Percentiles rank a stretch among this genome's conserved stretches.
phyloP scores from a whole-genome alignment of 305 asterid genomes.

The Fraxinus xanthoxyloides region DNA sequence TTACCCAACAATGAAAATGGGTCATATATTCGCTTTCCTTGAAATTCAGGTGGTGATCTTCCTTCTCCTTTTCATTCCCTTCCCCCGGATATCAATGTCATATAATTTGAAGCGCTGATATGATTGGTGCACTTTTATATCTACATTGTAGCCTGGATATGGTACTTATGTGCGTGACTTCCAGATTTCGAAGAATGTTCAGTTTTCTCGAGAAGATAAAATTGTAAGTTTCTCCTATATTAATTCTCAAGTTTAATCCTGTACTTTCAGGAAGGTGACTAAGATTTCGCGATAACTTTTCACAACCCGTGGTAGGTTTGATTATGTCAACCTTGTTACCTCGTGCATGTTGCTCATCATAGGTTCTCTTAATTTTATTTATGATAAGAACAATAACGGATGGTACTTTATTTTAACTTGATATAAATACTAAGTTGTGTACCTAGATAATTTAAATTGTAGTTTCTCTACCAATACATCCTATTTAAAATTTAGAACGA shows the following conservation, averaged over 20 bases:
- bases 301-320: slow-evolving; percentile 11
- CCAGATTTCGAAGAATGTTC: slow-evolving; percentile 52
- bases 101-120: slow-evolving; percentile 23
- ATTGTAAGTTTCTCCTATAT: slow-evolving; percentile 51
- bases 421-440: slow-evolving; percentile 3
- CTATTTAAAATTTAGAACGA: background rate
- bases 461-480: background rate
- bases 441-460: background rate
- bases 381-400: slow-evolving; percentile 7
- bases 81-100: slow-evolving; percentile 14
- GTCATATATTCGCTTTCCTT: slow-evolving; percentile 52
- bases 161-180: slow-evolving; percentile 74
- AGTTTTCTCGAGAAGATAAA: slow-evolving; percentile 51
- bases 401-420: background rate
- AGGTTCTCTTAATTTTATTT: background rate
- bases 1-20: slow-evolving; percentile 76
- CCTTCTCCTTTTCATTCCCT: slow-evolving; percentile 17
- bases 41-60: slow-evolving; percentile 63
- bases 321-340: background rate
- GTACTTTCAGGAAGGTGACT: slow-evolving; percentile 9
- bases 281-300: slow-evolving; percentile 5
- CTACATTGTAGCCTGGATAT: slow-evolving; percentile 73
- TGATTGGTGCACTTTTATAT: slow-evolving; percentile 26
- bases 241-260: slow-evolving; percentile 23
- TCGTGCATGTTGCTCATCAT: background rate